Evolutionary conservation across 305 asterid genomes (phyloP), one percentile per base, ranked within the genome.

Genomic region (Lippia alba): DNA sequence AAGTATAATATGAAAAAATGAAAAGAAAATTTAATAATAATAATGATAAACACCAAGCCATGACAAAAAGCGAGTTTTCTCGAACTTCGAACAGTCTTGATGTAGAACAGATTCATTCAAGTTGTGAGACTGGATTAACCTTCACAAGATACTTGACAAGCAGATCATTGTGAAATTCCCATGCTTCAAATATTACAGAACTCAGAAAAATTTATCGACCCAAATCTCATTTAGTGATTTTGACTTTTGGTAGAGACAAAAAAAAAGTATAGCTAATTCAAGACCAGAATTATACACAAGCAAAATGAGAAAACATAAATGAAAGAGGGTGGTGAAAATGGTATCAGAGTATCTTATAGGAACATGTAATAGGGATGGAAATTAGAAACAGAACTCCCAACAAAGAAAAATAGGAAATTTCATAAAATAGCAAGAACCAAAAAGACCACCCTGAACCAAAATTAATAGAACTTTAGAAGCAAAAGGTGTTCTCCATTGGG

Each of bases 71-170:
- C 19, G 16, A 61, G 64, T 5, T 45, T 8, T n/a, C 18, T 20
- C 61, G 15, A 41, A 44, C 44, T 44, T 56, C n/a, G 8, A 68
- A 40, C 59, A 64, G 9, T 39, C 51, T 10, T 62, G 55, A 39
- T 14, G 32, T n/a, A 56, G 56, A 20, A 61, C 34, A 45, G 8
- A 70, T 34, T 5, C 66, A 60, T 40, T 24, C 30, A 24, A 24
- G 30, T 24, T 3, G 30, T 24, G 30, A 24, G 30, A 24, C 30
- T 41, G 17, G 2, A 24, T 56, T 2, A 20, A 9, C 17, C 30
- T 57, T 12, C 5, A 3, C 6, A 24, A 24, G 30, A 24, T 24
- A 57, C 44, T 4, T 5, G 18, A 44, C 63, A 6, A 46, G 34
- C 49, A 3, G 39, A 46, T 69, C 24, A 68, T n/a, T 32, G 9